Evolutionary conservation across 2,329 filamentous ascomycete genomes (phyloP), one percentile per base, ranked within the genome.

Genomic region (Alternaria rosae): DNA sequence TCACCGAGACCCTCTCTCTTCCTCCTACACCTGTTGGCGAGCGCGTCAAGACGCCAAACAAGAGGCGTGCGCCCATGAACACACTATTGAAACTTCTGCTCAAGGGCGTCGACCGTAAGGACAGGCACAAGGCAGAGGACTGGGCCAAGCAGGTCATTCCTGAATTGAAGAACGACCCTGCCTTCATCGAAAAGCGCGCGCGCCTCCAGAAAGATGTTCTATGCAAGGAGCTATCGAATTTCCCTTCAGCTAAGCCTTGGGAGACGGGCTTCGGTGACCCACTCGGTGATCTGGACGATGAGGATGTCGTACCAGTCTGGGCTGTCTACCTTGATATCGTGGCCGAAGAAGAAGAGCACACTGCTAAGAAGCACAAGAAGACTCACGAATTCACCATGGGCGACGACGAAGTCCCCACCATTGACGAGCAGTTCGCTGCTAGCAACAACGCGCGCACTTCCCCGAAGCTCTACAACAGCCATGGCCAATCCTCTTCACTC

Each of bases 161-260:
- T 1, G 65, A 67, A 17, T 48, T 76, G 7, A 61, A 64, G 35
- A 70, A 71, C 10, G 56, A 70, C 45, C n/a, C 42, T n/a, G 54
- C 54, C 10, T 61, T 72, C 11, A 68, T 67, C 23, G 67, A 72
- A 9, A 78, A 77, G 61, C 76, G 76, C 64, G 70, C 68, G 52
- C 72, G 71, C 9, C 67, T 78, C 3, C 69, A 76, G 45, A 52
- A 57, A 8, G 69, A 70, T 3, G 62, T 77, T 17, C 63, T 68
- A 15, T 59, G 73, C 42, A 64, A 70, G 15, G 70, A 78, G 7
- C 66, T 79, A 12, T 63, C 68, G 17, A 61, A 69, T 52, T 65
- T 77, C n/a, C 75, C 75, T 4, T 64, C 72, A 1, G 65, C 70
- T 50, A 71, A 71, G 47, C 77, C 77, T 23, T 79, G 77, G 77